Percentiles rank a stretch among this genome's conserved stretches.
These are phyloP conservation scores for Sambucus nigra DNA, from an alignment of 129 eudicot species.

Conservation along the genomic window DNA sequence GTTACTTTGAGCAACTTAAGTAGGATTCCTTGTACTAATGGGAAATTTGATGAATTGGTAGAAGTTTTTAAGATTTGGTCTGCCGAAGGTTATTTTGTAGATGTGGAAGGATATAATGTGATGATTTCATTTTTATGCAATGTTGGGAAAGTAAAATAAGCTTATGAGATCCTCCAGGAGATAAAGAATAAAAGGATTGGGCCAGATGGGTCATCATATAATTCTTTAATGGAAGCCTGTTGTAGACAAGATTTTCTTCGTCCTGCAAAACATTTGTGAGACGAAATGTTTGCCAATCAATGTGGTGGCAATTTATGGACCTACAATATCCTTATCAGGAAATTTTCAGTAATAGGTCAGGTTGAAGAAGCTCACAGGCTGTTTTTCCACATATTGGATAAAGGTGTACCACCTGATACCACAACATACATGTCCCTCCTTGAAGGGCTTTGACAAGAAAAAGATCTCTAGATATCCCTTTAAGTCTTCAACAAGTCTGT, in stretches of 20 bases:
- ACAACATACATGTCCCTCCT: too few species aligned
- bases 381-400: too few species aligned
- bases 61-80: conserved; percentile 45
- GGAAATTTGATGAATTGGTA: conserved; percentile 37
- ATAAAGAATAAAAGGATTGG: too few species aligned
- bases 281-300: conserved; percentile 87
- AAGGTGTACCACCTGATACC: too few species aligned
- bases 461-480: conserved; percentile 40
- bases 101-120: conserved; percentile 34
- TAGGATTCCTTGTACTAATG: conserved; percentile 52
- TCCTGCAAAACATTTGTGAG: conserved; percentile 93
- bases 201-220: conserved; percentile 59
- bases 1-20: conserved; percentile 51
- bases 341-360: too few species aligned
- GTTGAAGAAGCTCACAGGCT: conserved; percentile 53
- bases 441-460: conserved; percentile 55
- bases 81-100: conserved; percentile 41
- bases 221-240: too few species aligned
- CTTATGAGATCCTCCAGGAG: conserved; percentile 39
- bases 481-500: too few species aligned
- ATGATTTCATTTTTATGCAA: conserved; percentile 53
- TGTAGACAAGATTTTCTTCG: conserved; percentile 69
- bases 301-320: conserved; percentile 48
- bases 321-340: conserved; percentile 51
- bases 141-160: conserved; percentile 23